A percentile compares a stretch with the other conserved stretches of the same genome.
Evolutionary conservation across 2,329 filamentous ascomycete species (phyloP).

Genomic region (Verticillium longisporum): DNA sequence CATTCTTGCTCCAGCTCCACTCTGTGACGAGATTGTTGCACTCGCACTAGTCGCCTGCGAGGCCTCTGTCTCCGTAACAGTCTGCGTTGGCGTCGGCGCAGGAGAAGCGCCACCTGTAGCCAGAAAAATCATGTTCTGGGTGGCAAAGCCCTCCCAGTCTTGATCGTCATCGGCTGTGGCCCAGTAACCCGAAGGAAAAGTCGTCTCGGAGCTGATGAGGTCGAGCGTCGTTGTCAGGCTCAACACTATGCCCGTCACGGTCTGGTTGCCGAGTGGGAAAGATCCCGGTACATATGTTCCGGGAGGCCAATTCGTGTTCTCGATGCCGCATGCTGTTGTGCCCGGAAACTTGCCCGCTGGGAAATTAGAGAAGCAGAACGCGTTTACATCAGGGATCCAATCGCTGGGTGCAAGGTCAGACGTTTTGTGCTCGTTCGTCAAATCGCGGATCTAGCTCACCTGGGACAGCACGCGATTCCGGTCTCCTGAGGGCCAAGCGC

Average conservation of each 20-base stretch:
- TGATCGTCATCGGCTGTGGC: neutral
- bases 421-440: too few species aligned
- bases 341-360: neutral
- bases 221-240: neutral
- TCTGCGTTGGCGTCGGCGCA: neutral
- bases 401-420: neutral
- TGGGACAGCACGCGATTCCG: neutral
- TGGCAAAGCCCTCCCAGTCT: neutral
- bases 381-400: neutral
- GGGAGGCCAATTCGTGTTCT: neutral
- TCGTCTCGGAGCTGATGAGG: neutral
- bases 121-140: neutral
- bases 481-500: neutral
- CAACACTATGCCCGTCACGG: neutral
- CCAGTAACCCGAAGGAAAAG: neutral
- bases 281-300: neutral
- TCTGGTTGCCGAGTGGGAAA: neutral
- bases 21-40: neutral
- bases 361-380: neutral
- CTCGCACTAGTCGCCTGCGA: neutral
- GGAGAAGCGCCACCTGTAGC: neutral
- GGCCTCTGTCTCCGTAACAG: neutral
- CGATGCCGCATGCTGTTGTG: neutral
- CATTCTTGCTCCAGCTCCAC: neutral
- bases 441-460: neutral